phyloP scores from a whole-genome alignment of 768 basidiomycete species.

The Suillus bovinus region DNA sequence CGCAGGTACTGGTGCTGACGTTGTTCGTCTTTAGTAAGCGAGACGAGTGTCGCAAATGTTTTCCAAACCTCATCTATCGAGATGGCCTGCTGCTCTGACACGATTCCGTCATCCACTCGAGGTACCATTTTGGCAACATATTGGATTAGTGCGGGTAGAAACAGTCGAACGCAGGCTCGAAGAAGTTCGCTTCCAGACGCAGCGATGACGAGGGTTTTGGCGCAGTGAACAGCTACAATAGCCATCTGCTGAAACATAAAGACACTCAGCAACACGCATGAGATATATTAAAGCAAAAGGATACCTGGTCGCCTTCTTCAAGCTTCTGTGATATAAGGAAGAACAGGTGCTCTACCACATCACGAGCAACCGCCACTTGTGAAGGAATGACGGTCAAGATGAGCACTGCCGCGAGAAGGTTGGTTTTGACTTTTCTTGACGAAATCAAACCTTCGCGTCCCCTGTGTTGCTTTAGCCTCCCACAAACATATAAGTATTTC shows the following conservation, averaged over 20 bases:
- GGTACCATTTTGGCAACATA: conserved; percentile 73
- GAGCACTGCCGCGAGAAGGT: conserved; percentile 83
- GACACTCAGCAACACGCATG: conserved; percentile 5
- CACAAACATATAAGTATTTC: background rate
- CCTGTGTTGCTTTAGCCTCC: conserved; percentile 40
- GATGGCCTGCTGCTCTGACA: conserved; percentile 56
- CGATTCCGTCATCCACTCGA: conserved; percentile 53
- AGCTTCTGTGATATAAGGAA: conserved; percentile 84
- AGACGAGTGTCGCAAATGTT: conserved; percentile 67
- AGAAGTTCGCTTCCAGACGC: conserved; percentile 69
- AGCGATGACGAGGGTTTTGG: conserved; percentile 78
- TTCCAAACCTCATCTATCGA: conserved; percentile 82
- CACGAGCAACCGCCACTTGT: conserved; percentile 64
- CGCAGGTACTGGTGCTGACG: conserved; percentile 52
- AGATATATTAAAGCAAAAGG: conserved; percentile 13
- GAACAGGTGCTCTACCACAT: conserved; percentile 81
- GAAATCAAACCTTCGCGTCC: conserved; percentile 79
- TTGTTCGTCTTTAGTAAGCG: conserved; percentile 54
- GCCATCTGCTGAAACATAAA: conserved; percentile 62
- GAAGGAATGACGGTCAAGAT: conserved; percentile 79
- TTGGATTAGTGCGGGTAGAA: conserved; percentile 82
- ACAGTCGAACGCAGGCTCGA: conserved; percentile 65
- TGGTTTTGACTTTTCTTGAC: conserved; percentile 84
- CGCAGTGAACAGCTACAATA: conserved; percentile 87
- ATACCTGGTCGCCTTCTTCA: conserved; percentile 66